Evolutionary conservation across 768 basidiomycete genomes (phyloP).

Genomic region (Tremella fuciformis): DNA sequence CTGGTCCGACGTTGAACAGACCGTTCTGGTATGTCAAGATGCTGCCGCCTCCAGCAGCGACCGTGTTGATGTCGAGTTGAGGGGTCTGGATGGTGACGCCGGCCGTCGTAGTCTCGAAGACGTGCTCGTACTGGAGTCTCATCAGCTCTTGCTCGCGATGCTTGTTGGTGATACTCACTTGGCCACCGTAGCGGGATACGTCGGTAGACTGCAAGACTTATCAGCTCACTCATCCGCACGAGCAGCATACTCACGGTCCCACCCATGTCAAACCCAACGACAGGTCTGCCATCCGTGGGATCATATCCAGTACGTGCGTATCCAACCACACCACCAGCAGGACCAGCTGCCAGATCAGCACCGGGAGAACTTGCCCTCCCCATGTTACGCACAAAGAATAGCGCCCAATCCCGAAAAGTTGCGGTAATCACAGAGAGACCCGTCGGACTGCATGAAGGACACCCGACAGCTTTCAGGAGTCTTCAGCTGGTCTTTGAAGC

Average conservation of each 20-base stretch:
- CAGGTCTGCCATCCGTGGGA: slow-evolving; percentile 68
- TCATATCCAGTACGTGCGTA: slow-evolving; percentile 81
- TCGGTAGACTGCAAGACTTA: slow-evolving; percentile 59
- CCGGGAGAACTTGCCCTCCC: too few species aligned
- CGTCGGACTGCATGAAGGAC: slow-evolving; percentile 86
- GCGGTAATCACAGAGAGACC: slow-evolving; percentile 53
- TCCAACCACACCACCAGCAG: slow-evolving; percentile 92
- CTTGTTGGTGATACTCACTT: too few species aligned
- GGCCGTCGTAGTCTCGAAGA: slow-evolving; percentile 80
- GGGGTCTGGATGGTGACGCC: slow-evolving; percentile 89
- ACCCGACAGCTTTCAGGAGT: slow-evolving; percentile 56
- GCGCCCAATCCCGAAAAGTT: slow-evolving; percentile 65
- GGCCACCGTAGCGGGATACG: slow-evolving; percentile 86
- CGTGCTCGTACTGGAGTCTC: slow-evolving; percentile 54
- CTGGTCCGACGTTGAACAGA: slow-evolving; percentile 77
- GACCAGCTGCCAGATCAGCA: slow-evolving; percentile 49
- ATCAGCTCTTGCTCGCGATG: too few species aligned
- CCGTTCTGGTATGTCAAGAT: slow-evolving; percentile 84
- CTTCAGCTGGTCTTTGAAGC: slow-evolving; percentile 69
- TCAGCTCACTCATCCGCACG: slow-evolving; percentile 45
- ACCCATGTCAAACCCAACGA: slow-evolving; percentile 72
- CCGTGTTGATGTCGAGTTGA: slow-evolving; percentile 80
- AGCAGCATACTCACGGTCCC: slow-evolving; percentile 59
- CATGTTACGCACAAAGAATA: not conserved
- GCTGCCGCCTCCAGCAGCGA: slow-evolving; percentile 91